phyloP scores from a whole-genome alignment of 2,329 filamentous ascomycete genomes.

The Ceratocystis colombiana region DNA sequence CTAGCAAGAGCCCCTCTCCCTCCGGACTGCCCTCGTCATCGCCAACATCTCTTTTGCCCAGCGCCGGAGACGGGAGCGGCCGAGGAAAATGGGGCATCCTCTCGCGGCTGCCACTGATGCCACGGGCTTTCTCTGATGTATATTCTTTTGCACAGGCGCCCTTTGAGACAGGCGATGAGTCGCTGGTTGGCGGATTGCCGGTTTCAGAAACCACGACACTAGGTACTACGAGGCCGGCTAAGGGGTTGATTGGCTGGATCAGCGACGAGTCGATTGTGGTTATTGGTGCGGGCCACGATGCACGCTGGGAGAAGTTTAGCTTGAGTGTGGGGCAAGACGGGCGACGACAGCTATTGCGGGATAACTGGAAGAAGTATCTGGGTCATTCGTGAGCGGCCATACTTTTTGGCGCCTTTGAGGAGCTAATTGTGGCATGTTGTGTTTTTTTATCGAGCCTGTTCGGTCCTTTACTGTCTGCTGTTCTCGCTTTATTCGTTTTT shows the following conservation, averaged over 20 bases:
- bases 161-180: constrained; percentile 76
- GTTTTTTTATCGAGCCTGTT: constrained; percentile 17
- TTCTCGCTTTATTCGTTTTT: constrained; percentile 6
- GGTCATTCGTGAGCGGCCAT: constrained; percentile 32
- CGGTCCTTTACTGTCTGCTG: background rate
- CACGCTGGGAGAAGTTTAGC: constrained; percentile 79
- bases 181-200: constrained; percentile 38
- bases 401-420: background rate
- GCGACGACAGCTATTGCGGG: constrained; percentile 53
- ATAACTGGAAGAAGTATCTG: constrained; percentile 76
- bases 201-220: constrained; percentile 40
- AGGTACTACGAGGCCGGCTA: constrained; percentile 52
- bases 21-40: constrained; percentile 28
- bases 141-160: constrained; percentile 74
- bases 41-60: constrained; percentile 31
- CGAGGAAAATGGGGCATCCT: constrained; percentile 77
- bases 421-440: constrained; percentile 11
- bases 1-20: constrained; percentile 11
- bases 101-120: constrained; percentile 72
- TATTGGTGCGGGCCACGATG: constrained; percentile 67
- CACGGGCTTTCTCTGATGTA: constrained; percentile 75
- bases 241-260: constrained; percentile 79
- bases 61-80: constrained; percentile 38
- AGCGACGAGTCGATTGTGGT: constrained; percentile 64
- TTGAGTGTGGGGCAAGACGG: constrained; percentile 60